phyloP scores from a whole-genome alignment of 2,329 filamentous ascomycete genomes.

The Aspergillus sp. region DNA sequence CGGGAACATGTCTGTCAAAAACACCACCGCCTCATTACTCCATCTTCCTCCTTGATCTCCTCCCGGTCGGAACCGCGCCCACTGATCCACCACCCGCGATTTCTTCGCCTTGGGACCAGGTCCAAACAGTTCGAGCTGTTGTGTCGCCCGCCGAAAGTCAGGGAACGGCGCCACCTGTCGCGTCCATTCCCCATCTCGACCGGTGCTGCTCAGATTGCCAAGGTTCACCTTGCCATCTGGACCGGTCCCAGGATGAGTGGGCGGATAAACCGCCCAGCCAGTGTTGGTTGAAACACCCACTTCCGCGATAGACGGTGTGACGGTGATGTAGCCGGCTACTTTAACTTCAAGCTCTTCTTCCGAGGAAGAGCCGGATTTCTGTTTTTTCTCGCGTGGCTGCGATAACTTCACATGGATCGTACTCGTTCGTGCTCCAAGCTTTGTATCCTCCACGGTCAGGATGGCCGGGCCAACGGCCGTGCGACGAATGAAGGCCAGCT shows the following conservation, averaged over 20 bases:
- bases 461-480: conserved; percentile 54
- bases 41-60: conserved; percentile 47
- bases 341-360: conserved; percentile 48
- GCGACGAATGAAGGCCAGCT: conserved; percentile 62
- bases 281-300: conserved; percentile 54
- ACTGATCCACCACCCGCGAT: conserved; percentile 53
- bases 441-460: conserved; percentile 58
- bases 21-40: conserved; percentile 61
- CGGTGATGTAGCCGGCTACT: conserved; percentile 61
- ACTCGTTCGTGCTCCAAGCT: conserved; percentile 60
- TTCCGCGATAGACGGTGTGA: conserved; percentile 58
- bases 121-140: conserved; percentile 47
- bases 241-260: conserved; percentile 35
- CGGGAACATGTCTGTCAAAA: conserved; percentile 65
- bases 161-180: conserved; percentile 22
- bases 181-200: conserved; percentile 22
- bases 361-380: conserved; percentile 24
- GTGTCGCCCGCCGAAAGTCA: conserved; percentile 44
- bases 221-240: conserved; percentile 25
- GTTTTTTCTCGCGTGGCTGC: conserved; percentile 26
- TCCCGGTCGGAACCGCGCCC: conserved; percentile 58
- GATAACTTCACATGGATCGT: conserved; percentile 58
- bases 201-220: conserved; percentile 11
- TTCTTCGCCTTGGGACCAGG: conserved; percentile 19
- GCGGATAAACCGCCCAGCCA: conserved; percentile 48